Evolutionary conservation across 495 filamentous ascomycete species (phyloP).

Genomic region (Aspergillus conjunctus): DNA sequence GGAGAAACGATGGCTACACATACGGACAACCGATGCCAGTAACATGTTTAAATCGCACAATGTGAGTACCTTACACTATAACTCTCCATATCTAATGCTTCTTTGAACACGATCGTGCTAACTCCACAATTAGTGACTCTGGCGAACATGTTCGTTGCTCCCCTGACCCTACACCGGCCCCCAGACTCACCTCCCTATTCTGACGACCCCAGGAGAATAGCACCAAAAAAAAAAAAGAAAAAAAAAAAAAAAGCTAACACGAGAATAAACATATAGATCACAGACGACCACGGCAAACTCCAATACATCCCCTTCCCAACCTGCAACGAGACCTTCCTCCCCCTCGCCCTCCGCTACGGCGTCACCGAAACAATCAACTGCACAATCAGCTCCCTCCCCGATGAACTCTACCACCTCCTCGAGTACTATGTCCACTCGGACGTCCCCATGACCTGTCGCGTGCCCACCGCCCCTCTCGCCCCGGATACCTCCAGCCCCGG

Average conservation of each 20-base stretch:
- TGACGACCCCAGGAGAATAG: slow-evolving; percentile 9
- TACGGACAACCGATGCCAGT: slow-evolving; percentile 60
- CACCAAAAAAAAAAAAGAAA: too few species aligned
- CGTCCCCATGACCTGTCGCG: slow-evolving; percentile 87
- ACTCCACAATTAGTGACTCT: slow-evolving; percentile 46
- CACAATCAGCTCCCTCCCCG: slow-evolving; percentile 81
- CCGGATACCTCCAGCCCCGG: slow-evolving; percentile 23
- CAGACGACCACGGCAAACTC: slow-evolving; percentile 75
- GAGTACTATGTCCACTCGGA: slow-evolving; percentile 99
- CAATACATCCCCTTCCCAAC: slow-evolving; percentile 91
- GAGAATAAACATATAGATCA: slow-evolving; percentile 58
- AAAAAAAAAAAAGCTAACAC: too few species aligned
- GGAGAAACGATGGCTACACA: slow-evolving; percentile 46
- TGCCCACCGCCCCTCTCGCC: slow-evolving; percentile 64
- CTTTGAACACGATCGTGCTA: slow-evolving; percentile 18
- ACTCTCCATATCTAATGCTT: background rate
- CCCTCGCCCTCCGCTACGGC: slow-evolving; percentile 85
- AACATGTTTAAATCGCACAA: slow-evolving; percentile 66
- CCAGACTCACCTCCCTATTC: background rate
- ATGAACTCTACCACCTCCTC: slow-evolving; percentile 93
- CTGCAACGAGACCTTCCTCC: slow-evolving; percentile 85
- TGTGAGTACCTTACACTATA: slow-evolving; percentile 48
- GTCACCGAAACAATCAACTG: slow-evolving; percentile 79
- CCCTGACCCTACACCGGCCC: slow-evolving; percentile 1
- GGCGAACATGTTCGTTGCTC: slow-evolving; percentile 60